Evolutionary conservation across 2,329 filamentous ascomycete genomes (phyloP), one percentile per base, ranked within the genome.

Genomic region (Monilinia polystroma): DNA sequence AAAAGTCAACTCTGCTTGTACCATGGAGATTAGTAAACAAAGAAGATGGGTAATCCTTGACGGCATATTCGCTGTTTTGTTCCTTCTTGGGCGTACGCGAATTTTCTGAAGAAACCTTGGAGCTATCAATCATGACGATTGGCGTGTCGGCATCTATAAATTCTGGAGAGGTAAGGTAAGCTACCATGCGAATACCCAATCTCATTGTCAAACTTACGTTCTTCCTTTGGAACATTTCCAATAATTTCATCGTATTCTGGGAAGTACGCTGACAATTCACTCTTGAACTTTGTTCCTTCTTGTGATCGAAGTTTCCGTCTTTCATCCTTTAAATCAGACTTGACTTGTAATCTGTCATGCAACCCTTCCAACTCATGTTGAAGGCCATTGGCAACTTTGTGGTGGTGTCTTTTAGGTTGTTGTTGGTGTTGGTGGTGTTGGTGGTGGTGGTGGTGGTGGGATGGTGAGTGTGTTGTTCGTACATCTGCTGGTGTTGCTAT

Each of bases 201-300:
- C 16, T 29, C 23, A n/a, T 11, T 16, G 12, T 16, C 4, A 57
- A n/a, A 57, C 86, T 77, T 84, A 93, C 93, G 89, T 73, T 89
- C 83, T 78, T 93, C 89, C 73, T 90, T 90, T 51, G 88, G 86
- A 23, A 63, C 89, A 76, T 96, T 91, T 69, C 91, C 93, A 79
- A 98, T 92, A 72, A 97, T 86, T 76, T 96, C 92, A 78, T 97
- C 93, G 78, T 97, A 98, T 75, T 96, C 93, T 63, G 91, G 88
- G 75, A 98, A 97, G 79, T 97, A 98, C 58, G 87, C 85, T 49
- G 93, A 89, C 69, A 98, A 83, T 76, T 97, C 93, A 79, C 93
- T 97, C 83, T 96, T 97, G 79, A 93, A 89, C 72, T 92, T 85
- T 63, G 89, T 89, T 14, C 90, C 90, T 74, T 96, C 92, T 74